A percentile compares a stretch with the other conserved stretches of the same genome.
phyloP scores from a whole-genome alignment of 192 early-diverging fungal genomes.

The Coemansia biformis region DNA sequence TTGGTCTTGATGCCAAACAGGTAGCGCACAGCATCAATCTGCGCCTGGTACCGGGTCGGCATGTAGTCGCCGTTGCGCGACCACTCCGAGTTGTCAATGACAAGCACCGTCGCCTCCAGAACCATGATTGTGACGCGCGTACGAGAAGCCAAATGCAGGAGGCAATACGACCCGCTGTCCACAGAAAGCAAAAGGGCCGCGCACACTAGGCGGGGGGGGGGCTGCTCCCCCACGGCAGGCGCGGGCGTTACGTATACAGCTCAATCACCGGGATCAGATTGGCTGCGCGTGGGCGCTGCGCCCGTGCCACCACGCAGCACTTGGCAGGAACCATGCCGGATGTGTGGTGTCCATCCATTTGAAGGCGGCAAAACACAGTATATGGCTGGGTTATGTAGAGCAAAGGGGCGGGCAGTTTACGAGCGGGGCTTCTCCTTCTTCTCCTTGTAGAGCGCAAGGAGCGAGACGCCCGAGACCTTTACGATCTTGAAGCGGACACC shows the following conservation, averaged over 20 bases:
- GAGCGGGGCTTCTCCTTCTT: slow-evolving; percentile 99
- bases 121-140: slow-evolving; percentile 57
- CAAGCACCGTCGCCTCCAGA: slow-evolving; percentile 86
- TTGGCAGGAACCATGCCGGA: too few relatives aligned
- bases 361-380: too few relatives aligned
- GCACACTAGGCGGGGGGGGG: too few relatives aligned
- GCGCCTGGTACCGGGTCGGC: slow-evolving; percentile 87
- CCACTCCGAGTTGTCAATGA: slow-evolving; percentile 98
- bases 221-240: too few relatives aligned
- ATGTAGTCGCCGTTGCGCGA: slow-evolving; percentile 98
- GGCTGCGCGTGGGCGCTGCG: too few relatives aligned
- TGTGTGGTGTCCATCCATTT: too few relatives aligned
- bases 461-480: slow-evolving; percentile 99
- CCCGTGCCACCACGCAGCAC: too few relatives aligned
- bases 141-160: slow-evolving; percentile 1
- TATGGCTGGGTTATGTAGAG: too few relatives aligned
- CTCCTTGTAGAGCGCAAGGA: slow-evolving; percentile 99
- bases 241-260: not conserved
- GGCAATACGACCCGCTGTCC: slow-evolving; percentile 3
- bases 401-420: slow-evolving; percentile 51
- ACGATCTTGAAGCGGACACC: slow-evolving; percentile 99
- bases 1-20: slow-evolving; percentile 88
- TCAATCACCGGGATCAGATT: not conserved
- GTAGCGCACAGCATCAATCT: slow-evolving; percentile 87
- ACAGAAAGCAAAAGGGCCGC: not conserved